A percentile compares a stretch with the other conserved stretches of the same genome.
Evolutionary conservation across 441 rosid species (phyloP).

Genomic region (Flueggea neowawraea): DNA sequence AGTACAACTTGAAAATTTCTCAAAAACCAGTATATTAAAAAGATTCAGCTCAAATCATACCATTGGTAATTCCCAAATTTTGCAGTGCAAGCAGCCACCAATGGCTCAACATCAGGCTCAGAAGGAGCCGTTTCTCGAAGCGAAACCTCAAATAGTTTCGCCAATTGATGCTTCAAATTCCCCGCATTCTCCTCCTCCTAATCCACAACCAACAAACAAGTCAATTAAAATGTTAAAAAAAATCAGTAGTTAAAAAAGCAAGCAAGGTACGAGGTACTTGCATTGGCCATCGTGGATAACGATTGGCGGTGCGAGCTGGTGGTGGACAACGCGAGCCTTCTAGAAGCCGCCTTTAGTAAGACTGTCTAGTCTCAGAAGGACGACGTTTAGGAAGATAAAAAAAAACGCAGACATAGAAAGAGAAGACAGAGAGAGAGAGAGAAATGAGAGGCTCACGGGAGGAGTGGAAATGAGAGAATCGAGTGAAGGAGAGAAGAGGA

Average conservation of each 20-base stretch:
- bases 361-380: slow-evolving; percentile 67
- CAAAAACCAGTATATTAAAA: background rate
- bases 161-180: slow-evolving; percentile 52
- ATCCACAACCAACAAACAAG: slow-evolving; percentile 10
- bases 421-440: slow-evolving; percentile 10
- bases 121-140: slow-evolving; percentile 55
- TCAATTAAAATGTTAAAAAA: background rate
- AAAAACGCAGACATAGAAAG: background rate
- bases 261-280: slow-evolving; percentile 23
- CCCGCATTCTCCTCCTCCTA: slow-evolving; percentile 58
- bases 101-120: slow-evolving; percentile 57
- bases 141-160: slow-evolving; percentile 55
- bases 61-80: slow-evolving; percentile 94
- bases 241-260: background rate
- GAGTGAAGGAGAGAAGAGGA: slow-evolving; percentile 33
- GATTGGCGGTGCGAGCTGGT: slow-evolving; percentile 17
- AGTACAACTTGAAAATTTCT: background rate
- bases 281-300: slow-evolving; percentile 61
- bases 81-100: slow-evolving; percentile 58
- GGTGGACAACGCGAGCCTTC: slow-evolving; percentile 35
- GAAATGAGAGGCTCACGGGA: slow-evolving; percentile 16
- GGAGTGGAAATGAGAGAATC: slow-evolving; percentile 24
- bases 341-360: slow-evolving; percentile 45
- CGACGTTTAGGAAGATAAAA: background rate
- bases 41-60: slow-evolving; percentile 29